Evolutionary conservation across 805 yeast genomes (phyloP), one percentile per base, ranked within the genome.

Genomic region (Kodamaea fukazawae): DNA sequence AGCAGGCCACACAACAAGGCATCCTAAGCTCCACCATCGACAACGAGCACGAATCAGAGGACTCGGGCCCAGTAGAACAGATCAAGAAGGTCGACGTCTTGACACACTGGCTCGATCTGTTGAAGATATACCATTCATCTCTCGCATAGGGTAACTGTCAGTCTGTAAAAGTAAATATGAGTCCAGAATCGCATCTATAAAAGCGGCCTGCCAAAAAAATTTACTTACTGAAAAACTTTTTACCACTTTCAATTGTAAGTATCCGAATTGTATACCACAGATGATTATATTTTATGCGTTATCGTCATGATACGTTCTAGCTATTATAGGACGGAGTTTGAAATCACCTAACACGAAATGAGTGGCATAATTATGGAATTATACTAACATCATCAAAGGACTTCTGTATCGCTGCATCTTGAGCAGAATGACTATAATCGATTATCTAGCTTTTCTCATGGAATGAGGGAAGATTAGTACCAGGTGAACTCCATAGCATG

Each of bases 331-430:
- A 56, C 50, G 44, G 41, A 55, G 54, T 42, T 36, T 64, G 74
- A 68, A 68, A 68, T 68, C 67, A 68, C 49, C 71, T 52, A 68
- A 68, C 74, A 68, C 71, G 61, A 48, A 56, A 67, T 67, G 73
- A 67, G 60, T 49, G 46, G 31, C 27, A 20, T n/a, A 29, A 31
- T 14, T 27, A 34, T 34, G 34, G 29, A 20, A 11, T n/a, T 5
- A 11, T 27, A 38, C 42, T 38, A 38, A 38, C 42, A 28, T 27
- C 14, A 10, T 15, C n/a, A 26, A 20, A 30, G 32, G 32, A 6
- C 14, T 30, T 14, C 5, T n/a, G n/a, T n/a, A n/a, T n/a, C n/a
- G n/a, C n/a, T n/a, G n/a, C n/a, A n/a, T n/a, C n/a, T n/a, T n/a
- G n/a, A n/a, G n/a, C n/a, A n/a, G n/a, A n/a, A n/a, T n/a, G n/a